These are phyloP conservation scores for Globisporangium recalcitrans DNA, from an alignment of 352 stramenopile genomes.

Conservation along the genomic window DNA sequence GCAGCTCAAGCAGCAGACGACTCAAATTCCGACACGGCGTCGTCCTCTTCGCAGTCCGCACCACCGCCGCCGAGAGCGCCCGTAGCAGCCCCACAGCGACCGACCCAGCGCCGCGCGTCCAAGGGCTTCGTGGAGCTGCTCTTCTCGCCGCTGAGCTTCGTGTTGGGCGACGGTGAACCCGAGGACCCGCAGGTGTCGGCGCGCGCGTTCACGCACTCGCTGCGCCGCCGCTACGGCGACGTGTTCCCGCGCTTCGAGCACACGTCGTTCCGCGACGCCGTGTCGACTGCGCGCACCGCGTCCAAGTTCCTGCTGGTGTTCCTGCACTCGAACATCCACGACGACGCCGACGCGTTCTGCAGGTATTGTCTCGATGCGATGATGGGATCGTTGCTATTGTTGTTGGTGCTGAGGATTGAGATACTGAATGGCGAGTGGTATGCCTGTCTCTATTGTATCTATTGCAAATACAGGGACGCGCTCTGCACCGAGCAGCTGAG, in stretches of 20 bases:
- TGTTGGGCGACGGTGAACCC: conserved; percentile 61
- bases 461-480: conserved; percentile 26
- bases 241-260: conserved; percentile 70
- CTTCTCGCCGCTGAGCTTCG: conserved; percentile 67
- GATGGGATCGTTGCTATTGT: background rate
- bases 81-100: background rate
- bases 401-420: background rate
- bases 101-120: background rate
- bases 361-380: conserved; percentile 24
- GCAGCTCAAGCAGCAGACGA: conserved; percentile 6
- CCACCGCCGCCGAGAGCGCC: background rate
- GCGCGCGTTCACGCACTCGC: conserved; percentile 47
- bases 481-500: conserved; percentile 72
- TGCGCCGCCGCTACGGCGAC: conserved; percentile 55
- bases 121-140: conserved; percentile 77
- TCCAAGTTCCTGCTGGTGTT: conserved; percentile 86
- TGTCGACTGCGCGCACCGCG: conserved; percentile 66
- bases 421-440: conserved; percentile 7
- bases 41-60: conserved; percentile 13
- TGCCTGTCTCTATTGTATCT: conserved; percentile 2
- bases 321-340: conserved; percentile 81
- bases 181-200: conserved; percentile 58
- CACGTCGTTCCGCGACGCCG: conserved; percentile 76
- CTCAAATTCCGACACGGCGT: conserved; percentile 13
- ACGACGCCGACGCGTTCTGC: conserved; percentile 71